These are phyloP conservation scores for Apiotrichum siamense DNA, from an alignment of 1,284 basidiomycete genomes.

Conservation along the genomic window DNA sequence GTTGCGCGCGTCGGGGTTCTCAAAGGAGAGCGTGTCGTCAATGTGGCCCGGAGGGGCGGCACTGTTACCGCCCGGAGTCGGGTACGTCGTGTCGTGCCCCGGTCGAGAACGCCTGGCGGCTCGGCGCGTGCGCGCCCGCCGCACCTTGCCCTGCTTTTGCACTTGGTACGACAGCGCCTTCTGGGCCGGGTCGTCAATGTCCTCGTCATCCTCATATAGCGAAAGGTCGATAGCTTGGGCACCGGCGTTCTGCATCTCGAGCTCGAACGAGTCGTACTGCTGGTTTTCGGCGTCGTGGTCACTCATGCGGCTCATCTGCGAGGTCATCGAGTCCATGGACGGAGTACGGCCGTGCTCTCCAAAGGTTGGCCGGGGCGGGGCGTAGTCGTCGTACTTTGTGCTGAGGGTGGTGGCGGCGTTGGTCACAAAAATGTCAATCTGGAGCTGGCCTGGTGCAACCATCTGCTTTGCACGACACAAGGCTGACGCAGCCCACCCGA, in stretches of 20 bases:
- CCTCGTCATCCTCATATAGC: constrained; percentile 75
- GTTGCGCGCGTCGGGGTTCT: no score
- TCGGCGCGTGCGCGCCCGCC: constrained; percentile 54
- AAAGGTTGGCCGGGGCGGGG: constrained; percentile 51
- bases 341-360: no score
- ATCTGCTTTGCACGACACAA: constrained; percentile 63
- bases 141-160: constrained; percentile 62
- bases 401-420: constrained; percentile 40
- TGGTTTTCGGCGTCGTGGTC: not conserved
- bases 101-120: constrained; percentile 22
- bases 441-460: constrained; percentile 57
- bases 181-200: constrained; percentile 64
- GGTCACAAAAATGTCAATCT: constrained; percentile 75
- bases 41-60: no score
- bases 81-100: no score
- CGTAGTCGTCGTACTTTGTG: constrained; percentile 31
- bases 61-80: no score
- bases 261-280: constrained; percentile 44
- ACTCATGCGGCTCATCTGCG: not conserved
- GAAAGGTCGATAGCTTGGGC: constrained; percentile 57
- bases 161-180: constrained; percentile 57
- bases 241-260: constrained; percentile 12
- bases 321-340: constrained; percentile 38
- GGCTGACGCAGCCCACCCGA: constrained; percentile 72
- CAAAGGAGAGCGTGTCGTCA: no score